A percentile compares a stretch with the other conserved stretches of the same genome.
phyloP scores from a whole-genome alignment of 2,329 filamentous ascomycete species.

The Fusarium miscanthi region DNA sequence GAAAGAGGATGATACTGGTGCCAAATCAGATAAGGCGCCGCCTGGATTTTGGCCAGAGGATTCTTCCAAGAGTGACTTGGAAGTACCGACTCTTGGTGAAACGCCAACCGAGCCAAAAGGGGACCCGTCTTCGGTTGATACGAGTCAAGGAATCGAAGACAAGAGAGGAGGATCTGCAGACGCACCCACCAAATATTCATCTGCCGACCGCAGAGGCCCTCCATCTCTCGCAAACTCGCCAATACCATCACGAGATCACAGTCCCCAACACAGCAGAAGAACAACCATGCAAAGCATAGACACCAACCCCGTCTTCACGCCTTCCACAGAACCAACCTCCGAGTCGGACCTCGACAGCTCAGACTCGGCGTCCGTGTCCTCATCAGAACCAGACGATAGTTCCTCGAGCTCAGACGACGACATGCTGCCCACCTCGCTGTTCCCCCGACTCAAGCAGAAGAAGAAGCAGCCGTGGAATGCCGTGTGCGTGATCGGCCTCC shows the following conservation, averaged over 20 bases:
- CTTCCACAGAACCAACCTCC: constrained; percentile 23
- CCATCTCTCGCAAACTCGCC: constrained; percentile 3
- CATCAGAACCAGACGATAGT: constrained; percentile 35
- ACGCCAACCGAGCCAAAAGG: constrained; percentile 1
- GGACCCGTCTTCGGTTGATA: constrained; percentile 10
- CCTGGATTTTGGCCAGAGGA: constrained; percentile 39
- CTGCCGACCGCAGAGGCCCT: not conserved
- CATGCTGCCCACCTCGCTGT: not conserved
- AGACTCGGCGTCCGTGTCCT: constrained; percentile 40
- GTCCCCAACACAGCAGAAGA: constrained; percentile 9
- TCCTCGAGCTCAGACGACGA: constrained; percentile 41
- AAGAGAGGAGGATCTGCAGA: constrained; percentile 7
- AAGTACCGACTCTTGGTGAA: constrained; percentile 11
- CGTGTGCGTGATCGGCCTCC: constrained; percentile 55
- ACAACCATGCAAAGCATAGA: constrained; percentile 26
- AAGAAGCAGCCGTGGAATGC: constrained; percentile 54
- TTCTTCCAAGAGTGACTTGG: constrained; percentile 32
- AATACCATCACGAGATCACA: constrained; percentile 1
- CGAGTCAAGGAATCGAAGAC: constrained; percentile 14
- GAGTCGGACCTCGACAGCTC: constrained; percentile 28
- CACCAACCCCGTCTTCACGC: constrained; percentile 24
- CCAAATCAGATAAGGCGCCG: constrained; percentile 19
- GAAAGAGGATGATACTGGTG: constrained; percentile 13
- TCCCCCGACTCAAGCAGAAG: not conserved
- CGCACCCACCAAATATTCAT: not conserved